These are phyloP conservation scores for Chlorophyllum brunneum DNA, from an alignment of 768 basidiomycete species.

Conservation along the genomic window DNA sequence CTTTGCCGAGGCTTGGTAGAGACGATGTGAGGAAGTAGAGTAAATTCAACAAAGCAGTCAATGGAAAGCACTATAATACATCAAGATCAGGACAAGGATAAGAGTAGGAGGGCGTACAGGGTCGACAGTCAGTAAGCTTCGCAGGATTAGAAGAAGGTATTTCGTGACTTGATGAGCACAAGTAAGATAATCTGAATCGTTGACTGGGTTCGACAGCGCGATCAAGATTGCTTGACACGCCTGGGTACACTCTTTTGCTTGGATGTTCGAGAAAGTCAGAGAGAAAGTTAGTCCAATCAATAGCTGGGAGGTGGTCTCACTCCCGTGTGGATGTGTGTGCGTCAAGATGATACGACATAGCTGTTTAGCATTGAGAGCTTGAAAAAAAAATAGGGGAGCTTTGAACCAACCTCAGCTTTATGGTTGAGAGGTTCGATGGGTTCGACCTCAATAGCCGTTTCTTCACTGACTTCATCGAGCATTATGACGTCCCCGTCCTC, in stretches of 20 bases:
- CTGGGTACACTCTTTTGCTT: conserved; percentile 29
- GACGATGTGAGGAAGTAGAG: conserved; percentile 44
- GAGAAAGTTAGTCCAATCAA: conserved; percentile 36
- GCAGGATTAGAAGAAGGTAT: conserved; percentile 37
- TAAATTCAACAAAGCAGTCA: conserved; percentile 52
- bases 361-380: conserved; percentile 28
- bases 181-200: conserved; percentile 29
- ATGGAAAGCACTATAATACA: conserved; percentile 34
- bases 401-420: conserved; percentile 47
- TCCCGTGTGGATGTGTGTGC: conserved; percentile 39
- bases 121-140: conserved; percentile 30
- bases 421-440: conserved; percentile 43
- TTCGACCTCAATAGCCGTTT: conserved; percentile 27
- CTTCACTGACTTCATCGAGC: conserved; percentile 27
- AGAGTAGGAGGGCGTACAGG: conserved; percentile 31
- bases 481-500: conserved; percentile 33
- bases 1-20: conserved; percentile 33
- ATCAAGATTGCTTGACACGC: conserved; percentile 43
- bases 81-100: conserved; percentile 9
- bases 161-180: conserved; percentile 27
- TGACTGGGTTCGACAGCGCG: conserved; percentile 35
- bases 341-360: conserved; percentile 58
- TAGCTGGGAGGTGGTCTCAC: conserved; percentile 47
- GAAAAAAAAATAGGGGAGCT: not conserved
- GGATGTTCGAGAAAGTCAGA: conserved; percentile 7